Evolutionary conservation across 148 eudicot genomes (phyloP).

Genomic region (Talinum fruticosum): DNA sequence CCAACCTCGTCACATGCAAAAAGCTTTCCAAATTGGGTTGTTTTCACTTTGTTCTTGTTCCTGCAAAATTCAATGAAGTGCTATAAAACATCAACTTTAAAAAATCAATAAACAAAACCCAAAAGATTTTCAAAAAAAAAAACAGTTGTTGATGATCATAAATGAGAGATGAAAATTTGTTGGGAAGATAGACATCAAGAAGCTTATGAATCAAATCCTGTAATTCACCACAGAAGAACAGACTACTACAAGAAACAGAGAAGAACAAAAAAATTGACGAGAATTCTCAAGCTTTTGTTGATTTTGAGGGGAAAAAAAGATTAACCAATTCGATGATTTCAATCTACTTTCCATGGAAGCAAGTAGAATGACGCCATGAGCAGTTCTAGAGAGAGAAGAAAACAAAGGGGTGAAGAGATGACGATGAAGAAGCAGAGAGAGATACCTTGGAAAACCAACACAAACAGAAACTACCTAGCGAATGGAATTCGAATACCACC

Average conservation of each 20-base stretch:
- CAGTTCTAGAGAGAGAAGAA: conserved; percentile 14
- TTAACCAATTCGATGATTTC: conserved; percentile 2
- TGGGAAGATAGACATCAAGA: neutral
- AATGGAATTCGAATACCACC: conserved; percentile 23
- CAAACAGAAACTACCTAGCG: neutral
- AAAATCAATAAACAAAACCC: neutral
- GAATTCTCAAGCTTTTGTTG: neutral
- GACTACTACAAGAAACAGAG: neutral
- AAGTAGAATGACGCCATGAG: neutral
- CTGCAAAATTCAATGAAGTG: neutral
- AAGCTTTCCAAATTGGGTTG: conserved; percentile 6
- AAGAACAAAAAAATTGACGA: neutral
- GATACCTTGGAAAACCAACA: conserved; percentile 26
- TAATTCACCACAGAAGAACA: neutral
- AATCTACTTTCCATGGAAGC: neutral
- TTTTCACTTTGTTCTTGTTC: neutral
- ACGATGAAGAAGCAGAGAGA: conserved; percentile 6
- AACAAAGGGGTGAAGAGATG: conserved; percentile 1
- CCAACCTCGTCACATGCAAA: conserved; percentile 32
- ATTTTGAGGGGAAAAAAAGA: neutral
- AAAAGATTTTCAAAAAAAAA: neutral
- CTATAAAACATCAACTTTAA: neutral
- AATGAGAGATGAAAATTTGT: neutral
- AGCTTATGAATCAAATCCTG: neutral
- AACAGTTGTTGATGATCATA: neutral